Base-by-base conservation (phyloP, 768 basidiomycete genomes). In the Mycena galericulata region DNA sequence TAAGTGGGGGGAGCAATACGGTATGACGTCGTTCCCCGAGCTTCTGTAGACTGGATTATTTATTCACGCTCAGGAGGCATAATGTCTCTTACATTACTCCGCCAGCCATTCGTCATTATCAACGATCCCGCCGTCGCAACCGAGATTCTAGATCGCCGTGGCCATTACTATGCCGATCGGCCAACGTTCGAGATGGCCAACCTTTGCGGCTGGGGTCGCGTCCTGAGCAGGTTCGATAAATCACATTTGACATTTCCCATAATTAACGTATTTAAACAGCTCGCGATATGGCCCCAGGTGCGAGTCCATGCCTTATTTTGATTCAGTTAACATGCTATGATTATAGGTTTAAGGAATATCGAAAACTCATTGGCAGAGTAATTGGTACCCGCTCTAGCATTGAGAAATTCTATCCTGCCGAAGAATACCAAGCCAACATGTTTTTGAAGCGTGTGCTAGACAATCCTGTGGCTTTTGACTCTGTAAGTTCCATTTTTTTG, bases 151-250 rank as follows among this genome's bases (percentile, higher is more conserved):
- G 80, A 82, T 38, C 79, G 80, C 66, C 79, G 81, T 55, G 82
- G 83, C n/a, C 73, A 78, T 50, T 69, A 74, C 38, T 84, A 84
- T 65, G 83, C 83, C 15, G 83, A 84, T 67, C 78, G 83, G 18
- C 83, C 83, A 0, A 75, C 77, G n/a, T 68, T 84, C 32, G 77
- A 82, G 1, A 83, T 84, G 82, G 79, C 79, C 49, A 77, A 64
- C 18, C 40, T 69, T 1, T 61, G 66, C 22, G 66, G 72, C 2
- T 72, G 67, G 66, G 50, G 60, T 34, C 49, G 50, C 15, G 65
- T 53, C 4, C 36, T 66, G 40, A 66, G 65, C 50, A 66, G 40
- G 47, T 61, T n/a, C n/a, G 12, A 36, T 45, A 60, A 46, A 36
- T 11, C 18, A 12, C 11, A 4, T 11, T n/a, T 20, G n/a, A 15